Conservation (phyloP, 768 basidiomycete species). For the Hygrocybe coccinea region DNA sequence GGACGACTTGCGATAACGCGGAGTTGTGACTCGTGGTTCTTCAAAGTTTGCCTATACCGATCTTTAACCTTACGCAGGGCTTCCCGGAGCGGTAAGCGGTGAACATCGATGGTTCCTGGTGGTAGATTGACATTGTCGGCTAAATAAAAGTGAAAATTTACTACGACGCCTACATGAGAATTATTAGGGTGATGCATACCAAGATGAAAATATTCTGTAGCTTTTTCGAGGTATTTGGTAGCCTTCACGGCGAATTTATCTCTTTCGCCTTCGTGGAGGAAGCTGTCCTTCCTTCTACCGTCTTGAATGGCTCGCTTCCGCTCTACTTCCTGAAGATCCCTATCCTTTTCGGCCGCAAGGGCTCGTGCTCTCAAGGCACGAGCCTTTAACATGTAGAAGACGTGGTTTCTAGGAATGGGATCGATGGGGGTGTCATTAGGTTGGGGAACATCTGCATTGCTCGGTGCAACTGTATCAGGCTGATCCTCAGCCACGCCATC, state of each 20-base stretch:
- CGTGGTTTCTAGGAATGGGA: neutral
- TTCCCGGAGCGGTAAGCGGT: neutral
- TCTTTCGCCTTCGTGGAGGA: neutral
- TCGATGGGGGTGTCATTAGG: neutral
- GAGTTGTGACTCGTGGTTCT: neutral
- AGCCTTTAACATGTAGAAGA: neutral
- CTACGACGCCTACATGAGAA: neutral
- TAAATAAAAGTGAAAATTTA: neutral
- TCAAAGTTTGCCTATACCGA: neutral
- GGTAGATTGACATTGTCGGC: conserved; percentile 1
- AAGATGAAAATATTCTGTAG: neutral
- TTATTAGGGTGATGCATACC: neutral
- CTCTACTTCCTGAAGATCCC: neutral
- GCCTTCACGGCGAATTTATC: neutral
- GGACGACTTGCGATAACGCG: neutral
- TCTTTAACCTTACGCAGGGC: neutral
- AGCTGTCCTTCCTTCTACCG: neutral
- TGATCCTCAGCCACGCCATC: neutral
- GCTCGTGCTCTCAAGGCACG: neutral
- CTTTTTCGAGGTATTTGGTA: neutral
- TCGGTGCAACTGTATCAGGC: neutral
- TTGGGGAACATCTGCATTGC: neutral
- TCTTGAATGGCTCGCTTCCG: neutral
- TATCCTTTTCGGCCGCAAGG: neutral
- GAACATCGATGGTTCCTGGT: conserved; percentile 1